Conservation (phyloP, 228 moss, liverwort and hornwort genomes). For the Sphagnum fallax region DNA sequence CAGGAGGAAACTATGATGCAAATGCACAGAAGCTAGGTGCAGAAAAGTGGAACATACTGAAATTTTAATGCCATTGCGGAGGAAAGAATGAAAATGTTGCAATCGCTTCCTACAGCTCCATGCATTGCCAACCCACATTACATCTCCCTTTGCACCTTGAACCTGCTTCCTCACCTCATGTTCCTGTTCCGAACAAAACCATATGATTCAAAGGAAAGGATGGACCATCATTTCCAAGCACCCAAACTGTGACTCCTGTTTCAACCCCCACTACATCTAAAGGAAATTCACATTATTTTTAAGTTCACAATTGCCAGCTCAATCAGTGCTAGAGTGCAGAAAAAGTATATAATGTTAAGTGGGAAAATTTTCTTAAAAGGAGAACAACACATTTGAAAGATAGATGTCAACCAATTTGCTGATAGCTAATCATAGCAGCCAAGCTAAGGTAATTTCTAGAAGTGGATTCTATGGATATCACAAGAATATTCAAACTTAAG, state of each 20-base stretch:
- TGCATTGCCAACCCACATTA: constrained; percentile 49
- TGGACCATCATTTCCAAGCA: neutral
- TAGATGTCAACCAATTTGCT: neutral
- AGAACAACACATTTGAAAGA: neutral
- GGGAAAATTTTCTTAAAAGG: neutral
- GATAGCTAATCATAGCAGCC: neutral
- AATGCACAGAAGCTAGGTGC: too few species aligned
- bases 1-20: constrained; percentile 1
- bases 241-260: too few species aligned
- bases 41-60: constrained; percentile 23
- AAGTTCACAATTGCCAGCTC: neutral
- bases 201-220: neutral
- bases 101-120: constrained; percentile 72
- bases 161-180: constrained; percentile 34
- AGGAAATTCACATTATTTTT: neutral
- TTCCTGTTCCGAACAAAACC: constrained; percentile 25
- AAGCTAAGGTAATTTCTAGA: neutral
- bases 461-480: neutral
- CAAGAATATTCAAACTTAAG: neutral
- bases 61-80: constrained; percentile 79
- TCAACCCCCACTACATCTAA: too few species aligned
- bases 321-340: neutral
- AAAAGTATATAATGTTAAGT: neutral
- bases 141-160: constrained; percentile 36
- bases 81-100: constrained; percentile 68